phyloP scores from a whole-genome alignment of 768 basidiomycete genomes.

The Pisolithus microcarpus region DNA sequence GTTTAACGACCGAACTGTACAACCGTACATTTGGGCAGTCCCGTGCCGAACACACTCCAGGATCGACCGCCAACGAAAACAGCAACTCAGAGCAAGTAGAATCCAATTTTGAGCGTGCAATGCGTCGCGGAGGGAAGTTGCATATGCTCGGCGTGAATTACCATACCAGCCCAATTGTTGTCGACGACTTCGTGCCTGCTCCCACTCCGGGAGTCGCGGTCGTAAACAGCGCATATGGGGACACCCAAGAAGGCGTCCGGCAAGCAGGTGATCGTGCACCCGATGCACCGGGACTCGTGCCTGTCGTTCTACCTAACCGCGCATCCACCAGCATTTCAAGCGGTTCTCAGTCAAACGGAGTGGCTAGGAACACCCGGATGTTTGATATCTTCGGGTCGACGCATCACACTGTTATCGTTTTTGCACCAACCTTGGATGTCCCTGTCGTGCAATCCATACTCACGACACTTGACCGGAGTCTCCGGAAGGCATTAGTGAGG shows the following conservation, averaged over 20 bases:
- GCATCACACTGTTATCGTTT: conserved; percentile 38
- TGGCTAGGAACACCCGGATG: background rate
- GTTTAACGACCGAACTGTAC: conserved; percentile 21
- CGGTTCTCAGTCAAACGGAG: too few relatives aligned
- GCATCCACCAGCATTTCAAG: too few relatives aligned
- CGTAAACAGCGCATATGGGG: background rate
- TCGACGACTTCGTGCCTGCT: conserved; percentile 10
- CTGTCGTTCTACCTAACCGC: background rate
- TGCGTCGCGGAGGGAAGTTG: conserved; percentile 5
- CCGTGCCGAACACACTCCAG: background rate
- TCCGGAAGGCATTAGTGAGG: background rate
- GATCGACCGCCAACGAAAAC: background rate
- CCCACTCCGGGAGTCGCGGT: background rate
- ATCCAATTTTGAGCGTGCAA: background rate
- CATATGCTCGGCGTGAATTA: conserved; percentile 22
- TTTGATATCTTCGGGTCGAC: background rate
- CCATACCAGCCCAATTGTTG: conserved; percentile 16
- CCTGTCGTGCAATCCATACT: background rate
- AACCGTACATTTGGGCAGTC: background rate
- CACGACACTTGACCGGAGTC: background rate
- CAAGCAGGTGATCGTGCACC: background rate
- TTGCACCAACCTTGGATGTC: conserved; percentile 15
- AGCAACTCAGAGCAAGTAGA: background rate
- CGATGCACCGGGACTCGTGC: background rate
- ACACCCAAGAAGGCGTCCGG: background rate